Percentiles rank a stretch among this genome's conserved stretches.
Conservation (phyloP, 2,329 filamentous ascomycete genomes). For the Alternaria sp. region DNA sequence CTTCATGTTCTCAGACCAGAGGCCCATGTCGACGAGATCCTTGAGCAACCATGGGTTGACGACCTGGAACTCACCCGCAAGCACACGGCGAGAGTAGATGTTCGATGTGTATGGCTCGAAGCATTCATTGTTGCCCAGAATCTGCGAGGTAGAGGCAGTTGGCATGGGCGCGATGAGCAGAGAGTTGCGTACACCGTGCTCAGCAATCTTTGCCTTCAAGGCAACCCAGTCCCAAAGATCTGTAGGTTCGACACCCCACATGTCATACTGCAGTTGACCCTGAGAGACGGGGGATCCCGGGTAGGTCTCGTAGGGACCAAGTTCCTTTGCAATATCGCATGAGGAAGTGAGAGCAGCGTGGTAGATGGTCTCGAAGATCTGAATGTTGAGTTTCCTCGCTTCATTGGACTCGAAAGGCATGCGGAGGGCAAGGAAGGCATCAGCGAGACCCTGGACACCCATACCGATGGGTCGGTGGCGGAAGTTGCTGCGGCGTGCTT, state of each 20-base stretch:
- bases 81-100: conserved; percentile 97
- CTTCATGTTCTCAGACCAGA: conserved; percentile 99
- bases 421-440: conserved; percentile 95
- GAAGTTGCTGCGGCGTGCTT: conserved; percentile 96
- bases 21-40: conserved; percentile 94
- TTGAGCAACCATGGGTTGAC: conserved; percentile 99
- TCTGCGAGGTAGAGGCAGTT: conserved; percentile 95
- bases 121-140: conserved; percentile 98
- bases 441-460: conserved; percentile 95
- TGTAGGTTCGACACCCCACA: conserved; percentile 94
- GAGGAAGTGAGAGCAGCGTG: conserved; percentile 92
- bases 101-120: conserved; percentile 99
- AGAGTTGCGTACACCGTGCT: conserved; percentile 94
- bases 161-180: conserved; percentile 96
- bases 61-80: conserved; percentile 98
- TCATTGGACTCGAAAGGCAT: conserved; percentile 97
- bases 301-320: conserved; percentile 88
- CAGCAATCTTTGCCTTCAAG: conserved; percentile 88
- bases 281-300: conserved; percentile 92
- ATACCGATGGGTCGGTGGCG: conserved; percentile 94
- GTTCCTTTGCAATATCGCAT: conserved; percentile 79
- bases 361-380: conserved; percentile 99
- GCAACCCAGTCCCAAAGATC: conserved; percentile 96
- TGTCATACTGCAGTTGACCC: conserved; percentile 96
- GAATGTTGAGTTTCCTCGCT: conserved; percentile 90